These are phyloP conservation scores for Dioscorea dumetorum DNA, from an alignment of 106 monocot genomes.

Conservation along the genomic window DNA sequence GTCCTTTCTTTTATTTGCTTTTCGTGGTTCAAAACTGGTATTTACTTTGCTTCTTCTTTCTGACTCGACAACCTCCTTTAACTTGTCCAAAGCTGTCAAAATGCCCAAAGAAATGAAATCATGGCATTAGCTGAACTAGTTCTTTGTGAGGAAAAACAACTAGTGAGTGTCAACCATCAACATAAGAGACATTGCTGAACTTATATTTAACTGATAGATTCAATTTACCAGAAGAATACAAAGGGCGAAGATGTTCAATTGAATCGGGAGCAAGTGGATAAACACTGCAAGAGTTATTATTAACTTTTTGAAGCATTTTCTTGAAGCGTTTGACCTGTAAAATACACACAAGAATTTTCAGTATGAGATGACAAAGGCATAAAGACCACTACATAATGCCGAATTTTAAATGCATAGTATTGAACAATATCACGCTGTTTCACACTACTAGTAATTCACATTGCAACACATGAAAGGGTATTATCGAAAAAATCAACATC, in stretches of 20 bases:
- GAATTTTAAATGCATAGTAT: too few species aligned
- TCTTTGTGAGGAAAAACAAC: too few species aligned
- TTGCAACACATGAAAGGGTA: too few species aligned
- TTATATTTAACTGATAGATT: background rate
- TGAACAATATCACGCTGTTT: too few species aligned
- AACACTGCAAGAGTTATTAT: constrained; percentile 29
- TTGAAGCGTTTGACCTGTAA: constrained; percentile 61
- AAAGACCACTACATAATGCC: too few species aligned
- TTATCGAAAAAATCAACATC: too few species aligned
- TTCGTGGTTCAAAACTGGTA: background rate
- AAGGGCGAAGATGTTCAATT: constrained; percentile 46
- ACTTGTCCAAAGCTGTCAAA: constrained; percentile 35
- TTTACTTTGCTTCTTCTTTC: constrained; percentile 16
- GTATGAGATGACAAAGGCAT: background rate
- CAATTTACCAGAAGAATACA: constrained; percentile 50
- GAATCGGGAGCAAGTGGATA: constrained; percentile 36
- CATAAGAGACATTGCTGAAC: too few species aligned
- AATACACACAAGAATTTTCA: background rate
- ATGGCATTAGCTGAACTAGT: too few species aligned
- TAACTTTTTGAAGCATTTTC: constrained; percentile 63
- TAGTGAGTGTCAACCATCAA: too few species aligned
- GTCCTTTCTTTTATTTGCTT: constrained; percentile 16
- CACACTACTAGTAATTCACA: too few species aligned
- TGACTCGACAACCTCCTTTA: constrained; percentile 25
- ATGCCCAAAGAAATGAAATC: background rate